Base-by-base conservation (phyloP, 495 filamentous ascomycete species). In the Mycothermus thermophilus region DNA sequence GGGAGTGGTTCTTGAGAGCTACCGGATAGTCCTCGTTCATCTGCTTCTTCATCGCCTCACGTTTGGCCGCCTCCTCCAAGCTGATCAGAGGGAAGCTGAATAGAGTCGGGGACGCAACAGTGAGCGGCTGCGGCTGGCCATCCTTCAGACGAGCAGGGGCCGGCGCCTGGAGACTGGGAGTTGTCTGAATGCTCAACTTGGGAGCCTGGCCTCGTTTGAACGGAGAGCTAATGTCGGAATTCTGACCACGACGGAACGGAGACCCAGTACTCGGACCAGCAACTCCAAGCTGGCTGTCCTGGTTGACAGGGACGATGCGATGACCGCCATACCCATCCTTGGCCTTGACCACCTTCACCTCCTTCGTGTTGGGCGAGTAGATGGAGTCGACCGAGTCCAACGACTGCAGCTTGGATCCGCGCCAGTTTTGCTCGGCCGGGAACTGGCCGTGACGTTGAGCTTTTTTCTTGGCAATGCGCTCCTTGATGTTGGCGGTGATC, bases 21-120 rank as follows among this genome's bases (percentile, higher is more conserved):
- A 46, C 22, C 1, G 46, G 47, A 9, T 30, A 28, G n/a, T 43
- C 35, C 4, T 52, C 50, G n/a, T 43, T 39, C 11, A 42, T 46
- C 11, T 32, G 23, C 4, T 31, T 27, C 30, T 34, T 32, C 8
- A 47, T 10, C 15, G 46, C 47, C 15, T 48, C 38, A 9, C 41
- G 42, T 27, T 34, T 40, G 9, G 50, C 50, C 4, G 50, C 50
- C 27, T 55, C 49, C 13, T 44, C 17, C 3, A 52, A 23, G 3
- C 39, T 39, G 17, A 55, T 53, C 27, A 55, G 25, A 3, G 46
- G 40, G 14, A 52, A 55, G 15, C 24, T 34, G 33, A 55, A 52
- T 14, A 42, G 34, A 3, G 39, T 39, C 4, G 47, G 34, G 7
- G 44, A 48, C 4, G 29, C 33, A 3, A 34, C 23, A 12, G 32